These are phyloP conservation scores for Rhodosporidiobolus odoratus DNA, from an alignment of 768 basidiomycete species.

Conservation along the genomic window DNA sequence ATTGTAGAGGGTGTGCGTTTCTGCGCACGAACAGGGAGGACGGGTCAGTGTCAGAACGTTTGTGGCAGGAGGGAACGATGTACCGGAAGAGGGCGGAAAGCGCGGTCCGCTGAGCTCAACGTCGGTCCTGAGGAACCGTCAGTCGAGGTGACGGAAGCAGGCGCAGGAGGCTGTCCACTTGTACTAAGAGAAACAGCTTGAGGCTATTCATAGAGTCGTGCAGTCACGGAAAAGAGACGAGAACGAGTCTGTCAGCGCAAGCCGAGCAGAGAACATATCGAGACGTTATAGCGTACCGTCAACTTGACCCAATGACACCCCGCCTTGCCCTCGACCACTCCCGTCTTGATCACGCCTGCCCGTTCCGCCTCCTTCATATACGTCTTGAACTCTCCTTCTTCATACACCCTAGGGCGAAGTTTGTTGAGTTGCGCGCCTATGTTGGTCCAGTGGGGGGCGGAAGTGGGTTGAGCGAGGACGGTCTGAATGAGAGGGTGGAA, in stretches of 20 bases:
- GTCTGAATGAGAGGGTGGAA: background rate
- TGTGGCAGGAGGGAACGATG: background rate
- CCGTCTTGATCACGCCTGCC: background rate
- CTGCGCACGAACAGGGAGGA: background rate
- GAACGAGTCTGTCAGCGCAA: background rate
- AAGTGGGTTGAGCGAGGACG: background rate
- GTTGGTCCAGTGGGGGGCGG: background rate
- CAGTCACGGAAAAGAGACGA: background rate
- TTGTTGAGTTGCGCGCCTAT: background rate
- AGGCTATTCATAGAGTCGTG: too few species aligned
- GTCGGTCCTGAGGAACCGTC: background rate
- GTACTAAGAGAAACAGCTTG: too few species aligned
- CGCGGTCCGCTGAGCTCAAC: too few species aligned
- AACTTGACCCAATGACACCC: background rate
- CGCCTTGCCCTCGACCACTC: slow-evolving; percentile 1
- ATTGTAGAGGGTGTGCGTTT: background rate
- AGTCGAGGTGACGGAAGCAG: background rate
- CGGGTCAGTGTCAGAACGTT: background rate
- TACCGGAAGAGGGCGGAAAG: background rate
- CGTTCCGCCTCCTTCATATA: background rate
- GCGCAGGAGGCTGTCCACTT: background rate
- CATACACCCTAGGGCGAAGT: background rate
- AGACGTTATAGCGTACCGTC: background rate
- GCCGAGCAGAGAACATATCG: background rate
- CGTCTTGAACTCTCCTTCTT: background rate